Evolutionary conservation across 1,284 basidiomycete species (phyloP).

Genomic region (Austropuccinia psidii): DNA sequence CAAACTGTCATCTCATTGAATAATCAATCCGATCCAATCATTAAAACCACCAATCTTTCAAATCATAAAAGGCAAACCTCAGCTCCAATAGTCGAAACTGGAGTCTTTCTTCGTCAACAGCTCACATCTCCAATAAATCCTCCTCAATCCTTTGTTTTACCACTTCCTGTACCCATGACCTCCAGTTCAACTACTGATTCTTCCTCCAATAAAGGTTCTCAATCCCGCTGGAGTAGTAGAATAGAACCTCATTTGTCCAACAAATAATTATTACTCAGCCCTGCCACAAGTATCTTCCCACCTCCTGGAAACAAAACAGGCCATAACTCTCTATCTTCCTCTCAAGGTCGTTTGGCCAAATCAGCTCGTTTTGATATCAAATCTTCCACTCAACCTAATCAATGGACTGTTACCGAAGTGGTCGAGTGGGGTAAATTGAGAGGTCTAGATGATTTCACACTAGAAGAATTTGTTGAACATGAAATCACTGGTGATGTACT

Average conservation of each 20-base stretch:
- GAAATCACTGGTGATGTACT: slow-evolving; percentile 96
- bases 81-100: slow-evolving; percentile 32
- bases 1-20: background rate
- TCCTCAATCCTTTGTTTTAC: background rate
- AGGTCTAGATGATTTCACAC: slow-evolving; percentile 74
- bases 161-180: slow-evolving; percentile 46
- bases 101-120: slow-evolving; percentile 34
- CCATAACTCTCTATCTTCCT: slow-evolving; percentile 10
- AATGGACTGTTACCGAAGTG: slow-evolving; percentile 85
- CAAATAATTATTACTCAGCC: slow-evolving; percentile 19
- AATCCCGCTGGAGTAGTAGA: slow-evolving; percentile 25
- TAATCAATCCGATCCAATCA: background rate
- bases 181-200: slow-evolving; percentile 29
- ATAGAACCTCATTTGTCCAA: background rate
- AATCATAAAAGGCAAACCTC: slow-evolving; percentile 5
- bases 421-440: slow-evolving; percentile 76
- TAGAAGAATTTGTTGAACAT: slow-evolving; percentile 87
- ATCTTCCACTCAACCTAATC: slow-evolving; percentile 52
- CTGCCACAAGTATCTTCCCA: slow-evolving; percentile 17
- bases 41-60: background rate
- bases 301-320: slow-evolving; percentile 6
- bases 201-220: slow-evolving; percentile 21
- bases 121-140: background rate
- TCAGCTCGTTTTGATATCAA: background rate
- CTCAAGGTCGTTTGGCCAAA: background rate